phyloP scores from a whole-genome alignment of 306 rosid genomes.

The Abrus pulchellus region DNA sequence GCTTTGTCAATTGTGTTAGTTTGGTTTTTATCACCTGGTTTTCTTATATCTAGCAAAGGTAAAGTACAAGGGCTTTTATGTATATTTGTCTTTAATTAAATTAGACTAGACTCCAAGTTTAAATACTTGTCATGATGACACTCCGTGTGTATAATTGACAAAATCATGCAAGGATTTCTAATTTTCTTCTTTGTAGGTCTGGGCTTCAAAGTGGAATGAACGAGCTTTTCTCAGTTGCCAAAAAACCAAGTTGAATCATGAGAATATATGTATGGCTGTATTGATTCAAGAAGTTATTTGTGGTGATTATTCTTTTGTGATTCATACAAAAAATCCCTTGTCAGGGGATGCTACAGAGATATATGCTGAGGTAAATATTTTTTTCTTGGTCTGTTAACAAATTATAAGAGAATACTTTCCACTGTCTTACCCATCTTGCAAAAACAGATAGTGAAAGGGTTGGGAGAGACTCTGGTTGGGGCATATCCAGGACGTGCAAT shows the following conservation, averaged over 20 bases:
- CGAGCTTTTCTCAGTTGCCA: constrained; percentile 15
- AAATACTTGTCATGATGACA: neutral
- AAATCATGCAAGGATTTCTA: neutral
- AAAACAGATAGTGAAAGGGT: constrained; percentile 6
- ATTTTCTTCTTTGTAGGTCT: neutral
- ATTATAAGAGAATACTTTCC: neutral
- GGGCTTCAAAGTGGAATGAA: constrained; percentile 19
- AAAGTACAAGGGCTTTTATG: neutral
- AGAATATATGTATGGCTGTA: constrained; percentile 23
- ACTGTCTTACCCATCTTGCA: neutral
- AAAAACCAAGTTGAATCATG: constrained; percentile 14
- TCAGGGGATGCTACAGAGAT: constrained; percentile 11
- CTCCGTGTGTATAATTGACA: neutral
- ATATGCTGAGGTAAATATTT: neutral
- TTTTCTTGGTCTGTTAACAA: neutral
- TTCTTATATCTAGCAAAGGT: neutral
- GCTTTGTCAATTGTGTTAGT: neutral
- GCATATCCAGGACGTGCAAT: constrained; percentile 29
- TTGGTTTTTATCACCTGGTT: neutral
- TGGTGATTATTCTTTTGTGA: constrained; percentile 2
- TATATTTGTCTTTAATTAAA: neutral
- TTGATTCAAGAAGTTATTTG: constrained; percentile 20
- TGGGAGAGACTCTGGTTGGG: constrained; percentile 24
- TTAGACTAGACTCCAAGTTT: neutral
- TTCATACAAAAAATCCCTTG: constrained; percentile 12